Evolutionary conservation across 352 stramenopile species (phyloP), one percentile per base, ranked within the genome.

Genomic region (Phytophthora ohioensis): DNA sequence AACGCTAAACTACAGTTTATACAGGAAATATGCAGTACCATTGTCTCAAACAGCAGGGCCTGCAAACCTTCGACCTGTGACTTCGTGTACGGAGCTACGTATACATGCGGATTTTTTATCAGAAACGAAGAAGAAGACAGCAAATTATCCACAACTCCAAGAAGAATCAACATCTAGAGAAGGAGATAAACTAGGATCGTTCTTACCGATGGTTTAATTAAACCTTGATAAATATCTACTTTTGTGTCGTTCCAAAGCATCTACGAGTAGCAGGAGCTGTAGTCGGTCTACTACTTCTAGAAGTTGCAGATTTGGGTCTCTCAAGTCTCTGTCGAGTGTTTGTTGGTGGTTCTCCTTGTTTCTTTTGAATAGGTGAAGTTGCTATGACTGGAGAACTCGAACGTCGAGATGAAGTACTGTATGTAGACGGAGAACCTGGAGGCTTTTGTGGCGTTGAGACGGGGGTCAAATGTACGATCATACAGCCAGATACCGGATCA

Each of bases 401-500:
- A n/a, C 64, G 43, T 52, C 74, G 70, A 52, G 41, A 48, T 38
- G 57, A 69, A n/a, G 34, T 57, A 7, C 17, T 63, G 12, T 27
- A 27, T 27, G 21, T 27, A 27, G 42, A 51, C 2, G 61, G 53
- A 34, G 70, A 74, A 1, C 56, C 45, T 32, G 36, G 38, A 11
- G 60, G 65, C 30, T 76, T 79, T 17, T 64, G 65, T 3, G 78
- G 71, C 12, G 49, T 64, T 63, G 54, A 61, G 41, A 45, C 79
- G 31, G 42, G 60, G 27, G 54, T 30, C 17, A 58, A 43, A 42
- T 78, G 57, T 3, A 80, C 56, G 46, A 80, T 63, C 34, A 48
- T 79, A 5, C 58, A 76, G 0, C 81, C 79, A 4, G 84, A 92
- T 2, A 83, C 39, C 0, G 78, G 54, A 47, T 92, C 84, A 46